These are phyloP conservation scores for Triticum monococcum DNA, from an alignment of 176 grass and related monocot species.

Conservation along the genomic window DNA sequence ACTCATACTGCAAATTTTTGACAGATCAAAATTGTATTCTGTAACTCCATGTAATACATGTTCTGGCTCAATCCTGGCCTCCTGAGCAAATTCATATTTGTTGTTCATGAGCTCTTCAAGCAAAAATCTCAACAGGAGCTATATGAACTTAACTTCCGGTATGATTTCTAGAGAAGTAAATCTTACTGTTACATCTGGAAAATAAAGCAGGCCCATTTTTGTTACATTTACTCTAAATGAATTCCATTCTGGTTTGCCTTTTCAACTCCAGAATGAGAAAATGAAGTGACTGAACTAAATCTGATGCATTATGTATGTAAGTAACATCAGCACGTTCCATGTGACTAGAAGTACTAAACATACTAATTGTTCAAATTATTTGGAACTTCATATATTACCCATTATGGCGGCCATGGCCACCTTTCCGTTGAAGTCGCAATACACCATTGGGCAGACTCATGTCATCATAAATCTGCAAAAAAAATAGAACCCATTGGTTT, in stretches of 20 bases:
- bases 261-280: background rate
- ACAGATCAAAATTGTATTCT: background rate
- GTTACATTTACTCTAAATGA: background rate
- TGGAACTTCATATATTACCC: slow-evolving; percentile 53
- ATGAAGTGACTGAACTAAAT: slow-evolving; percentile 4
- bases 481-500: background rate
- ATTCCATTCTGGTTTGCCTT: background rate
- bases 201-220: slow-evolving; percentile 25
- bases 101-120: background rate
- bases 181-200: background rate
- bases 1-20: background rate
- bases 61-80: background rate
- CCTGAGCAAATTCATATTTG: background rate
- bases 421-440: slow-evolving; percentile 79
- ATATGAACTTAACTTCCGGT: background rate
- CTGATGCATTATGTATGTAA: background rate
- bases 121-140: slow-evolving; percentile 18
- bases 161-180: background rate
- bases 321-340: slow-evolving; percentile 16
- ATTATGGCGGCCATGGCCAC: slow-evolving; percentile 89
- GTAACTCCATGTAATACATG: background rate
- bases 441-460: slow-evolving; percentile 91
- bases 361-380: slow-evolving; percentile 24
- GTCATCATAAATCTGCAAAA: slow-evolving; percentile 82
- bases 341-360: background rate